Base-by-base conservation (phyloP, 1,284 basidiomycete species). In the Golubevia sp. region DNA sequence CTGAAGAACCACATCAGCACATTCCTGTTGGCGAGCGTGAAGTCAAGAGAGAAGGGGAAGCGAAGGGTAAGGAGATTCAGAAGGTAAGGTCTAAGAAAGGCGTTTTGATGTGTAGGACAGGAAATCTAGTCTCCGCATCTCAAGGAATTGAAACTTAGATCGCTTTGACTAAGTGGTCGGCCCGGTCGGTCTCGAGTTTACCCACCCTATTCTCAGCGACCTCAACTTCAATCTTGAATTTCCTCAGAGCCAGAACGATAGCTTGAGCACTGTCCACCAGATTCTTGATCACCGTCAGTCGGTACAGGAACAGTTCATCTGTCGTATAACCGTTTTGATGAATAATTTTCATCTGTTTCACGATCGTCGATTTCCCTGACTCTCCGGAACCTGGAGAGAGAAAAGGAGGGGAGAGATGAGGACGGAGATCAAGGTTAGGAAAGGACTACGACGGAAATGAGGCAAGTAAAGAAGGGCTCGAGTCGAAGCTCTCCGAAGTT, bases 271-370 rank as follows among this genome's bases (percentile, higher is more conserved):
- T 93, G 62, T 82, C 79, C 20, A 82, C 63, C 13, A 80, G 49
- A 55, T 82, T 82, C 61, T 80, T 80, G 58, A 80, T 70, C 49
- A 98, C 90, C 20, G 91, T 90, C 0, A 90, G 88, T 48, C 91
- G 88, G 85, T 90, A 97, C 1, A 89, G 87, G 66, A 91, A 86
- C 49, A 95, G 88, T 84, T 98, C 95, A 1, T 92, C 88, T 23
- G 85, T 85, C 0, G 90, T 89, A 85, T 94, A 98, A 6, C 96
- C 96, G 74, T 92, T 91, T 84, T 97, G 93, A 84, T 97, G 93
- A 66, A 98, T 96, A 70, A 98, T 97, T 88, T 97, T 97, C 95
- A 98, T 98, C 85, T 98, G 96, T 85, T 97, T 98, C 55, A 97
- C 94, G 71, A 98, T 94, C 0, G 95, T 98, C 3, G 90, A 92